These are phyloP conservation scores for Globisporangium nunn DNA, from an alignment of 352 stramenopile species.

Conservation along the genomic window DNA sequence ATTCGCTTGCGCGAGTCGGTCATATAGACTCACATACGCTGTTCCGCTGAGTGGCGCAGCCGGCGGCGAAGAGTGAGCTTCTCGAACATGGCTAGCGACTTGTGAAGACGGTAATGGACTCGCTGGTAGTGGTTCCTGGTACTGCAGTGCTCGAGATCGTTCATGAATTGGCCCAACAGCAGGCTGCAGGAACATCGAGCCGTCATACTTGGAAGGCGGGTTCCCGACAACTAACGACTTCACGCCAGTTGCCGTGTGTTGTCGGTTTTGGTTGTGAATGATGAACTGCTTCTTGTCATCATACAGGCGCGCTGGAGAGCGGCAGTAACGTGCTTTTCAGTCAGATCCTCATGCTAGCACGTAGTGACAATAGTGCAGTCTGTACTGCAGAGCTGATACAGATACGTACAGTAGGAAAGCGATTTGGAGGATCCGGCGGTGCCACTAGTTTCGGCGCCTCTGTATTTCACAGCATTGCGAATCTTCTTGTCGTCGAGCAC, in stretches of 20 bases:
- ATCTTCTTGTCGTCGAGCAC: slow-evolving; percentile 78
- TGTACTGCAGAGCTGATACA: not conserved
- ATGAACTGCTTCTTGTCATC: slow-evolving; percentile 77
- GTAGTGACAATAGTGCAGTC: not conserved
- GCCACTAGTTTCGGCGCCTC: slow-evolving; percentile 15
- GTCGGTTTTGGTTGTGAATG: slow-evolving; percentile 38
- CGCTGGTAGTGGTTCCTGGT: slow-evolving; percentile 3
- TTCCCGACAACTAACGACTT: slow-evolving; percentile 31
- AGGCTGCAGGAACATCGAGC: slow-evolving; percentile 47
- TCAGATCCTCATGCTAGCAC: not conserved
- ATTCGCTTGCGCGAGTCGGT: slow-evolving; percentile 50
- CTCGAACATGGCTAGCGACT: not conserved
- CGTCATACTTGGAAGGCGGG: slow-evolving; percentile 36
- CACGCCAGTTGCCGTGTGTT: slow-evolving; percentile 30
- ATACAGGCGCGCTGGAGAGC: slow-evolving; percentile 51
- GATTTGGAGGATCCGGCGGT: slow-evolving; percentile 32
- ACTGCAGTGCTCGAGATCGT: slow-evolving; percentile 20
- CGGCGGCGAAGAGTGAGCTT: not conserved
- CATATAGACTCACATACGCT: slow-evolving; percentile 62
- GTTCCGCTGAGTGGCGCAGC: slow-evolving; percentile 1
- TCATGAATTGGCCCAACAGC: slow-evolving; percentile 31
- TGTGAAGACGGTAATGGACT: not conserved
- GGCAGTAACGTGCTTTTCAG: not conserved
- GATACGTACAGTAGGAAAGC: slow-evolving; percentile 60
- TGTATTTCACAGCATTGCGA: slow-evolving; percentile 37